Percentiles rank a stretch among this genome's conserved stretches.
Evolutionary conservation across 2,329 filamentous ascomycete species (phyloP).

Genomic region (Clonostachys sp.): DNA sequence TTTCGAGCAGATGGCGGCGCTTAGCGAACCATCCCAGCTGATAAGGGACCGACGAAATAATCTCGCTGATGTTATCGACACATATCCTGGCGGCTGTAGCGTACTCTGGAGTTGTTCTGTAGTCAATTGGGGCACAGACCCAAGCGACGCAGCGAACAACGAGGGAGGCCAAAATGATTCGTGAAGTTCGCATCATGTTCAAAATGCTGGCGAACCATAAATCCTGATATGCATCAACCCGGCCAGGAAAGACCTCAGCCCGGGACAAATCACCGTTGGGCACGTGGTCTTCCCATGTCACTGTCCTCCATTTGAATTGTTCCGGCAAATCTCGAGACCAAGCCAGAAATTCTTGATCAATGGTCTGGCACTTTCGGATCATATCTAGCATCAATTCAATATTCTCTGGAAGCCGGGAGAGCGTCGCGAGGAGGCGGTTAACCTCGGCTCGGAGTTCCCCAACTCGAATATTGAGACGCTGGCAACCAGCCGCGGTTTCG

Average conservation of each 20-base stretch:
- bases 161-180: conserved; percentile 49
- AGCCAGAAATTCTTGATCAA: conserved; percentile 45
- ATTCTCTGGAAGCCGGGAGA: conserved; percentile 41
- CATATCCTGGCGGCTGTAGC: conserved; percentile 46
- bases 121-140: conserved; percentile 56
- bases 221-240: conserved; percentile 55
- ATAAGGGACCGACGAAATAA: conserved; percentile 58
- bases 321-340: conserved; percentile 48
- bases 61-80: conserved; percentile 49
- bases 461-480: conserved; percentile 47
- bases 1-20: conserved; percentile 31
- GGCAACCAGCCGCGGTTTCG: conserved; percentile 38
- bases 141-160: conserved; percentile 57
- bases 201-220: conserved; percentile 53
- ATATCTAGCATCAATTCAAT: conserved; percentile 45
- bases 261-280: conserved; percentile 44
- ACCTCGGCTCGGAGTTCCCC: conserved; percentile 52
- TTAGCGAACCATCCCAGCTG: conserved; percentile 55
- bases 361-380: conserved; percentile 42
- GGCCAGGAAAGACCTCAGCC: conserved; percentile 55
- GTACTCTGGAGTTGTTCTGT: conserved; percentile 58
- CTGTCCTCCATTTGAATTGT: conserved; percentile 44
- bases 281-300: conserved; percentile 50
- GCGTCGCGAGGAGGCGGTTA: conserved; percentile 40
- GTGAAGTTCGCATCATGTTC: conserved; percentile 49